Conservation (phyloP, 768 basidiomycete genomes). For the Termitomyces sp. region DNA sequence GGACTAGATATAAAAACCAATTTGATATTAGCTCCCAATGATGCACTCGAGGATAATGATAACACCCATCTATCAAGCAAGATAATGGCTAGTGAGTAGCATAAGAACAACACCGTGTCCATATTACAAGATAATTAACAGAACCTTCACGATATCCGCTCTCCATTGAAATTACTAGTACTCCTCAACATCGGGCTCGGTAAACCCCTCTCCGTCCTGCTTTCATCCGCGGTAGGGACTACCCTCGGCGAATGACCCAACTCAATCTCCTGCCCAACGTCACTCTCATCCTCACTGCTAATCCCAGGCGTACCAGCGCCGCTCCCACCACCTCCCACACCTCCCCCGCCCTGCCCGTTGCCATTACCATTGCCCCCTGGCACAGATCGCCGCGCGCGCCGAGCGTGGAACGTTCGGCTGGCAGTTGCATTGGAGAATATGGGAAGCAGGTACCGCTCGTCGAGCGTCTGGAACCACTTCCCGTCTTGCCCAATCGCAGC, state of each 20-base stretch:
- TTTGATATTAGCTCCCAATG: background rate
- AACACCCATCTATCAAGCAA: conserved; percentile 4
- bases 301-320: conserved; percentile 26
- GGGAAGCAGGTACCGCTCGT: conserved; percentile 91
- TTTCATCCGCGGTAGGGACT: conserved; percentile 34
- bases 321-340: conserved; percentile 9
- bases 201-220: conserved; percentile 57
- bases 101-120: background rate
- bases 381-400: conserved; percentile 50
- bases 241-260: conserved; percentile 23
- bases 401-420: conserved; percentile 80
- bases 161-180: conserved; percentile 14
- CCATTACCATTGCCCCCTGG: conserved; percentile 21
- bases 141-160: conserved; percentile 16
- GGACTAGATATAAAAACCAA: background rate
- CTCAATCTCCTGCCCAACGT: conserved; percentile 36
- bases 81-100: background rate
- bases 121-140: background rate
- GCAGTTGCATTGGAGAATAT: conserved; percentile 91
- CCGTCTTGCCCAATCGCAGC: conserved; percentile 57
- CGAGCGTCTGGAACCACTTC: conserved; percentile 93
- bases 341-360: conserved; percentile 25
- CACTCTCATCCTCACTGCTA: conserved; percentile 36
- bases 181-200: conserved; percentile 56
- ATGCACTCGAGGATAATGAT: background rate